Evolutionary conservation across 345 rosid genomes (phyloP).

Genomic region (Lepidium aucheri): DNA sequence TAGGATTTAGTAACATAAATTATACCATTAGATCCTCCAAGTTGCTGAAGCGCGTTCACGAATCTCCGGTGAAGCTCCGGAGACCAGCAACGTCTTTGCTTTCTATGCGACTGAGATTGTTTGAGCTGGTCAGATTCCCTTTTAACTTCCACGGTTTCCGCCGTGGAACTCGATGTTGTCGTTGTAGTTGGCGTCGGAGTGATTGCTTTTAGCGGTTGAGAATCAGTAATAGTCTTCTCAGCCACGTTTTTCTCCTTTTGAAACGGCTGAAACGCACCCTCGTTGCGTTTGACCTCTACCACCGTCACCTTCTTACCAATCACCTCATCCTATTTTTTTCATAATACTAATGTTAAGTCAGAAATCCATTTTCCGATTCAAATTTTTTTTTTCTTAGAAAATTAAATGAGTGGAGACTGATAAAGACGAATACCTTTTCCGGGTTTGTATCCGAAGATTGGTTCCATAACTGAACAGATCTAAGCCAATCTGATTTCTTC

Average conservation of each 20-base stretch:
- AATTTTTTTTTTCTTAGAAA: slow-evolving; percentile 18
- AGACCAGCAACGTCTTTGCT: slow-evolving; percentile 92
- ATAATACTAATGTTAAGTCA: background rate
- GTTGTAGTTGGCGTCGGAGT: slow-evolving; percentile 19
- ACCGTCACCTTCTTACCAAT: slow-evolving; percentile 30
- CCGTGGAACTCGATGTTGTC: slow-evolving; percentile 39
- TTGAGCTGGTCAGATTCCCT: slow-evolving; percentile 22
- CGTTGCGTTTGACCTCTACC: slow-evolving; percentile 50
- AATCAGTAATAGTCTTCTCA: slow-evolving; percentile 30
- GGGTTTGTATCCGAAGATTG: slow-evolving; percentile 54
- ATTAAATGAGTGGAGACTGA: background rate
- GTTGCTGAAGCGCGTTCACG: slow-evolving; percentile 76
- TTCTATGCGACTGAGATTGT: slow-evolving; percentile 28
- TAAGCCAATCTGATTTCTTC: slow-evolving; percentile 91
- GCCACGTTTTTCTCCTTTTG: slow-evolving; percentile 35
- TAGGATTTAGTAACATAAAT: background rate
- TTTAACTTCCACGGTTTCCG: slow-evolving; percentile 19
- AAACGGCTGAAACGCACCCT: slow-evolving; percentile 84
- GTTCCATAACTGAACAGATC: slow-evolving; percentile 94
- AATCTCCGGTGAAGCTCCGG: slow-evolving; percentile 85
- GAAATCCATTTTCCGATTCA: slow-evolving; percentile 30
- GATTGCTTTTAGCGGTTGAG: slow-evolving; percentile 11
- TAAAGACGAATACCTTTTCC: slow-evolving; percentile 29
- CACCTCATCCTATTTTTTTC: slow-evolving; percentile 37
- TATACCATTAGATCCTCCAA: slow-evolving; percentile 83